Evolutionary conservation across 176 grass and related monocot genomes (phyloP).

Genomic region (Triticum dicoccoides): DNA sequence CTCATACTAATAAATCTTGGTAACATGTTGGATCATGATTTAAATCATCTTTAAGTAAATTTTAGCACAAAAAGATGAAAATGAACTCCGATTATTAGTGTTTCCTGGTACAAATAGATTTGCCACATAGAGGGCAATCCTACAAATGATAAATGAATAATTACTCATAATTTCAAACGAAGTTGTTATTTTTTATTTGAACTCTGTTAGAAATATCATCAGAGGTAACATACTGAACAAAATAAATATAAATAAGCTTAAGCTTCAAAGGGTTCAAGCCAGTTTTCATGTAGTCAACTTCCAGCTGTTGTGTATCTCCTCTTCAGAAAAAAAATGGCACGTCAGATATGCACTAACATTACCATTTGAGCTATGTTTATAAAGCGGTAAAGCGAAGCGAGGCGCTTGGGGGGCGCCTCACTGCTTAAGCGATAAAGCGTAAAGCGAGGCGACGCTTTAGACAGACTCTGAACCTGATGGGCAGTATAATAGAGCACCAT

Average conservation of each 20-base stretch:
- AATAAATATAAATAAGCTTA: not conserved
- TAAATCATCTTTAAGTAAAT: not conserved
- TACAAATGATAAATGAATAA: not conserved
- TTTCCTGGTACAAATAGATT: not conserved
- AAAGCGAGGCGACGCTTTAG: no score
- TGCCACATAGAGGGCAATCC: not conserved
- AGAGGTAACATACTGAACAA: not conserved
- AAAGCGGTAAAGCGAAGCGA: no score
- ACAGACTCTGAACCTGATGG: no score
- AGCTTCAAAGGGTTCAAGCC: not conserved
- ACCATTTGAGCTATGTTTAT: not conserved
- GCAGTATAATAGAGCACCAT: no score
- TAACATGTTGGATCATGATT: not conserved
- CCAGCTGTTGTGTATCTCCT: not conserved
- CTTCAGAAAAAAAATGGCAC: no score
- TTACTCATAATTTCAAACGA: not conserved
- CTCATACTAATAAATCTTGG: not conserved
- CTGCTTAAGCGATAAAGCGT: no score
- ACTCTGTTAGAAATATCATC: not conserved
- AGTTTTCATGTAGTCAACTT: not conserved
- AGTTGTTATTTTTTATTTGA: not conserved
- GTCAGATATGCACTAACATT: not conserved
- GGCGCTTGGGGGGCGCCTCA: no score
- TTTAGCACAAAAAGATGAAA: not conserved
- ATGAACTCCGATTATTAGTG: not conserved